Percentiles rank a stretch among this genome's conserved stretches.
Conservation (phyloP, 2,329 filamentous ascomycete species). For the Lecanicillium sp. region DNA sequence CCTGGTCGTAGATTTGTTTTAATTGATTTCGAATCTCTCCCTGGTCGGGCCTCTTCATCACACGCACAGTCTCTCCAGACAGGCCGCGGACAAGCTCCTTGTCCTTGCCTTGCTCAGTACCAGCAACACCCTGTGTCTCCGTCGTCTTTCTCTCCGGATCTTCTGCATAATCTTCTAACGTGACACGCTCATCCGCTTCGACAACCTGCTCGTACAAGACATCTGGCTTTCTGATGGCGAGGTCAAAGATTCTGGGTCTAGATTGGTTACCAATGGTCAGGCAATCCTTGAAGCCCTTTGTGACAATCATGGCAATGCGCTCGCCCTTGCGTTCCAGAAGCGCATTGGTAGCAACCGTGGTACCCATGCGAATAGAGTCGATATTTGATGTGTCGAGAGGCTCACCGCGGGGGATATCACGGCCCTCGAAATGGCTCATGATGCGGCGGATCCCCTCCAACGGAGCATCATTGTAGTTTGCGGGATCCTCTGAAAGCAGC, state of each 20-base stretch:
- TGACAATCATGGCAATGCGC: constrained; percentile 79
- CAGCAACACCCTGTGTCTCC: constrained; percentile 44
- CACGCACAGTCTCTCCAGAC: constrained; percentile 61
- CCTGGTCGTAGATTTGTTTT: constrained; percentile 52
- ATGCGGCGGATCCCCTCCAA: constrained; percentile 85
- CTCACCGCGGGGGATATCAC: constrained; percentile 71
- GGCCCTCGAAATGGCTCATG: constrained; percentile 65
- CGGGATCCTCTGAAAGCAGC: constrained; percentile 80
- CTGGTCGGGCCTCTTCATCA: constrained; percentile 51
- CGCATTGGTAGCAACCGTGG: constrained; percentile 89
- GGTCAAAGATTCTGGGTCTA: constrained; percentile 81
- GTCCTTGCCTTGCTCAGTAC: constrained; percentile 35
- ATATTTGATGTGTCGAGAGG: constrained; percentile 75
- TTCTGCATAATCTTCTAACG: constrained; percentile 85
- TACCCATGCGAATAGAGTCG: constrained; percentile 91
- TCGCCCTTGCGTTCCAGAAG: constrained; percentile 86
- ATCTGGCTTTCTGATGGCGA: constrained; percentile 80
- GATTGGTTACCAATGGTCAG: constrained; percentile 86
- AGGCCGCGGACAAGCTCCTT: constrained; percentile 59
- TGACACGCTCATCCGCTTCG: constrained; percentile 88
- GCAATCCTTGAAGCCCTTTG: constrained; percentile 80
- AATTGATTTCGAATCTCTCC: constrained; percentile 48
- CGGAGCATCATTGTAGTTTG: constrained; percentile 85
- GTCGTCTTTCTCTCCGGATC: constrained; percentile 58
- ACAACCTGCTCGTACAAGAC: constrained; percentile 77